Percentiles rank a stretch among this genome's conserved stretches.
Evolutionary conservation across 768 basidiomycete species (phyloP).

Genomic region (Pleurotus tuber-regium): DNA sequence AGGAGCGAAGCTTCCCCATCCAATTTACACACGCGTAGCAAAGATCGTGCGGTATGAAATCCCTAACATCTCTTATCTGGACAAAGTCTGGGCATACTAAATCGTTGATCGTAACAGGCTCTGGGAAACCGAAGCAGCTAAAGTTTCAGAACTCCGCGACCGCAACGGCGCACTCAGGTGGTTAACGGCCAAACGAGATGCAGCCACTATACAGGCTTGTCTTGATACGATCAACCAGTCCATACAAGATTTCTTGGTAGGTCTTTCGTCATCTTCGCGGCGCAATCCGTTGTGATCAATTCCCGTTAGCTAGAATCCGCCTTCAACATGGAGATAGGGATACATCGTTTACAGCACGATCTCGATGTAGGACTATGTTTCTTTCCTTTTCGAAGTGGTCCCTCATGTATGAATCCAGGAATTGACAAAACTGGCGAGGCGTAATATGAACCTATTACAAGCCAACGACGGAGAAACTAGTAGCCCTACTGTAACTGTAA

Average conservation of each 20-base stretch:
- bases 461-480: too few species aligned
- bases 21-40: background rate
- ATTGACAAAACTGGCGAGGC: background rate
- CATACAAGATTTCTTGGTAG: slow-evolving; percentile 6
- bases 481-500: too few species aligned
- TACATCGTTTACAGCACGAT: slow-evolving; percentile 1
- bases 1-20: background rate
- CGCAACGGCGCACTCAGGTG: background rate
- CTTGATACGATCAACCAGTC: slow-evolving; percentile 4
- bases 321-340: slow-evolving; percentile 2
- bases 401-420: too few species aligned
- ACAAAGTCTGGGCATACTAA: background rate
- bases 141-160: slow-evolving; percentile 3
- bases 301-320: background rate
- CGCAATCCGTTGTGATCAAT: background rate
- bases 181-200: slow-evolving; percentile 4
- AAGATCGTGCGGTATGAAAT: background rate
- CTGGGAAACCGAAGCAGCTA: slow-evolving; percentile 5
- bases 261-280: background rate
- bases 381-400: too few species aligned
- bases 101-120: background rate
- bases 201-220: background rate
- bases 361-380: background rate
- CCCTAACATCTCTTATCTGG: background rate
- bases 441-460: background rate